A percentile compares a stretch with the other conserved stretches of the same genome.
Conservation (phyloP, 306 rosid species). For the Rosa chinensis region DNA sequence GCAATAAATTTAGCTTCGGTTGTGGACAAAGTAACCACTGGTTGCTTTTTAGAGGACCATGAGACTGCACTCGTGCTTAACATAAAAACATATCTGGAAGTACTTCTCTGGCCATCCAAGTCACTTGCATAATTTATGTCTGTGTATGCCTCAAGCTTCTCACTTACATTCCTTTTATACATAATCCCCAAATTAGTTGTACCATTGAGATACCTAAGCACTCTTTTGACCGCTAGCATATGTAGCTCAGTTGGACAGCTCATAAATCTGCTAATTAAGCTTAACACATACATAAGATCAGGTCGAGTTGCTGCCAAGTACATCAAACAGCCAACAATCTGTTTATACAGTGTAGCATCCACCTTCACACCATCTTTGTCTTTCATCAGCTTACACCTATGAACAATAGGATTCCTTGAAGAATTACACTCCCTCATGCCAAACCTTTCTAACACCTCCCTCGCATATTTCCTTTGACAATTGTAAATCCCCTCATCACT, state of each 20-base stretch:
- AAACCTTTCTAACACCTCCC: neutral
- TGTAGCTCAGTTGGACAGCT: neutral
- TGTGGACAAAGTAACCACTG: neutral
- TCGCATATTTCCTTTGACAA: neutral
- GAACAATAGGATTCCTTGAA: too few species aligned
- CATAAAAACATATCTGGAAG: neutral
- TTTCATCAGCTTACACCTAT: too few species aligned
- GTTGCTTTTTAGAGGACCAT: neutral
- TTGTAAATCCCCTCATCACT: too few species aligned
- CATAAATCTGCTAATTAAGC: neutral
- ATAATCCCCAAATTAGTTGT: neutral
- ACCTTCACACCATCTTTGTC: too few species aligned
- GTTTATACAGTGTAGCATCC: too few species aligned
- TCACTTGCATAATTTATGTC: neutral
- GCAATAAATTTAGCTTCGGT: neutral
- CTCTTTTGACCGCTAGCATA: neutral
- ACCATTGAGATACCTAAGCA: neutral
- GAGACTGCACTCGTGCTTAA: neutral
- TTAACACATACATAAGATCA: neutral
- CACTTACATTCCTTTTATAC: neutral
- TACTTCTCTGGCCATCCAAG: neutral
- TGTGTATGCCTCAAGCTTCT: neutral
- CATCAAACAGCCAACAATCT: too few species aligned
- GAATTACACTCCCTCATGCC: too few species aligned
- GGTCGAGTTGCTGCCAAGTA: too few species aligned